phyloP scores from a whole-genome alignment of 257 asterid genomes.

The Nicotiana undulata region DNA sequence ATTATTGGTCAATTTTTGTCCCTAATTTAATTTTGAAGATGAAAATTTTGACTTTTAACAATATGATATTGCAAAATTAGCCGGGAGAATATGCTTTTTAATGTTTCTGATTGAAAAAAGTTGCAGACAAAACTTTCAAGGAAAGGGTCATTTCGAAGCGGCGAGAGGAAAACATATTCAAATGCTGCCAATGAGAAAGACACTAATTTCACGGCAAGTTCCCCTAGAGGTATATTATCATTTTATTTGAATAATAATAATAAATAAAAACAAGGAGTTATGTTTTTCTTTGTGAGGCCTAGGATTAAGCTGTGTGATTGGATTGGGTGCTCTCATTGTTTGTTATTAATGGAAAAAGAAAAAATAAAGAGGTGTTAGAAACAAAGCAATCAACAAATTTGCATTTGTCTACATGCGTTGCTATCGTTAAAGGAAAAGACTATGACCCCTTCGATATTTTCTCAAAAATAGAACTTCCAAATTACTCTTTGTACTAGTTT shows the following conservation, averaged over 20 bases:
- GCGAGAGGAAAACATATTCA: slow-evolving; percentile 34
- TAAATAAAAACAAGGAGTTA: too few species aligned
- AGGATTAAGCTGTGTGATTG: too few species aligned
- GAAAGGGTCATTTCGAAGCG: slow-evolving; percentile 46
- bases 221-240: slow-evolving; percentile 36
- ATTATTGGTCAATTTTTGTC: background rate
- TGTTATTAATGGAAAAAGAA: too few species aligned
- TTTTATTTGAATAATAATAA: too few species aligned
- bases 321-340: too few species aligned
- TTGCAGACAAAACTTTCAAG: slow-evolving; percentile 80
- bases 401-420: background rate
- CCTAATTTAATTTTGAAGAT: too few species aligned
- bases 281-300: too few species aligned
- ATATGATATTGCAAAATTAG: background rate
- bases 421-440: background rate
- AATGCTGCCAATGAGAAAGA: slow-evolving; percentile 31
- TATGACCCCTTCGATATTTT: background rate
- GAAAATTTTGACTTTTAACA: background rate
- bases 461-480: slow-evolving; percentile 6
- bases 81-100: slow-evolving; percentile 10
- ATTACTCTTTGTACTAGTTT: background rate
- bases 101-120: slow-evolving; percentile 16
- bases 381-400: background rate
- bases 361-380: background rate
- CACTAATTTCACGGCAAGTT: slow-evolving; percentile 22